Conservation (phyloP, 208 protist species). For the Leptomonas seymouri region DNA sequence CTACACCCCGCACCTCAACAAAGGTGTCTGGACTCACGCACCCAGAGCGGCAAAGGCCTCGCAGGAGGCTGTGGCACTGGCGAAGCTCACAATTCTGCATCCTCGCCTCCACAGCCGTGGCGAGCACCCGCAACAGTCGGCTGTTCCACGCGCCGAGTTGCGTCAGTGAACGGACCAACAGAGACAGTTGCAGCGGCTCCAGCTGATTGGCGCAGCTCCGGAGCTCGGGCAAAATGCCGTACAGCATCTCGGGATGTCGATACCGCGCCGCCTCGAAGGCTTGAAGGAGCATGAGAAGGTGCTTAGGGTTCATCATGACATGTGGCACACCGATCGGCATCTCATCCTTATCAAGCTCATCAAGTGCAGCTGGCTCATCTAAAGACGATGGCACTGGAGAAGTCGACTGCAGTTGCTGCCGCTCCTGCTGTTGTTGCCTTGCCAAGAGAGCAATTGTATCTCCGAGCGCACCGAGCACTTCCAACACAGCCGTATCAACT, state of each 20-base stretch:
- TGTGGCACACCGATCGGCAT: no score
- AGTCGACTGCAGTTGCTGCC: slow-evolving; percentile 2
- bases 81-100: slow-evolving; percentile 46
- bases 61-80: slow-evolving; percentile 70
- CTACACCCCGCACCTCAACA: slow-evolving; percentile 25
- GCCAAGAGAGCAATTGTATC: slow-evolving; percentile 29
- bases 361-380: background rate
- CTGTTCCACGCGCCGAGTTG: slow-evolving; percentile 79
- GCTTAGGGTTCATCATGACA: slow-evolving; percentile 51
- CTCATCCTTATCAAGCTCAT: background rate
- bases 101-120: slow-evolving; percentile 37
- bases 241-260: slow-evolving; percentile 54
- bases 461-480: slow-evolving; percentile 18
- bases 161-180: slow-evolving; percentile 64
- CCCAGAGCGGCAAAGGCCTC: slow-evolving; percentile 60
- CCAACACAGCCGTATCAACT: slow-evolving; percentile 13
- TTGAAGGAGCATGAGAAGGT: slow-evolving; percentile 84
- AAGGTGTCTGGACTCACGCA: slow-evolving; percentile 52
- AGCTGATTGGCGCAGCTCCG: slow-evolving; percentile 44
- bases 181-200: slow-evolving; percentile 74
- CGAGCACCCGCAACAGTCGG: slow-evolving; percentile 49
- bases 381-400: background rate
- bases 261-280: slow-evolving; percentile 55
- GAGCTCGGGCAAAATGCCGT: slow-evolving; percentile 61
- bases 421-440: slow-evolving; percentile 13